Percentiles rank a stretch among this genome's conserved stretches.
Evolutionary conservation across 257 asterid species (phyloP).

Genomic region (Lithospermum erythrorhizon): DNA sequence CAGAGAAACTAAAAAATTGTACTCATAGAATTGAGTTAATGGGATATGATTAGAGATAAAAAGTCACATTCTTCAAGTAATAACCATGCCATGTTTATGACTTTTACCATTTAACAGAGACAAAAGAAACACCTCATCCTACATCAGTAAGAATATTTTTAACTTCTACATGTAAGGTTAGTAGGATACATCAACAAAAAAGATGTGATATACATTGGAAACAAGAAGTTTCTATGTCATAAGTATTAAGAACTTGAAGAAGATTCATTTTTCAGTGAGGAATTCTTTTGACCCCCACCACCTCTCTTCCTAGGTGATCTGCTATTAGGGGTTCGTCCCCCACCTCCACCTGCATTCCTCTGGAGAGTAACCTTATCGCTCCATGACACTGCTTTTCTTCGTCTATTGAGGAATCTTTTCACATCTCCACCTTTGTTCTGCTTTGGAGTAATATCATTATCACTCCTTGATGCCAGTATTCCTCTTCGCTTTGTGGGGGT

Average conservation of each 20-base stretch:
- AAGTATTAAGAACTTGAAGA: too few relatives aligned
- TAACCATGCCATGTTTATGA: neutral
- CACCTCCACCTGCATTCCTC: neutral
- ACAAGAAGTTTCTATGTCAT: neutral
- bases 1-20: too few relatives aligned
- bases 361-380: neutral
- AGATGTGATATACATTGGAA: neutral
- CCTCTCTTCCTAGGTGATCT: neutral
- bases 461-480: neutral
- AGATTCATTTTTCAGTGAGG: neutral
- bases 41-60: too few relatives aligned
- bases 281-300: neutral
- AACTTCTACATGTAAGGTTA: neutral
- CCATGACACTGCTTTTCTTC: neutral
- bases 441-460: neutral
- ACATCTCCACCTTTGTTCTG: neutral
- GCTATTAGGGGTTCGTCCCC: neutral
- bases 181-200: neutral
- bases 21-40: too few relatives aligned
- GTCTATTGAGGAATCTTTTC: neutral
- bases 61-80: too few relatives aligned
- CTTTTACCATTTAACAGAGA: neutral
- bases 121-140: neutral
- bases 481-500: neutral
- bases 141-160: too few relatives aligned